These are phyloP conservation scores for Candida anglica DNA, from an alignment of 805 yeast genomes.

Conservation along the genomic window DNA sequence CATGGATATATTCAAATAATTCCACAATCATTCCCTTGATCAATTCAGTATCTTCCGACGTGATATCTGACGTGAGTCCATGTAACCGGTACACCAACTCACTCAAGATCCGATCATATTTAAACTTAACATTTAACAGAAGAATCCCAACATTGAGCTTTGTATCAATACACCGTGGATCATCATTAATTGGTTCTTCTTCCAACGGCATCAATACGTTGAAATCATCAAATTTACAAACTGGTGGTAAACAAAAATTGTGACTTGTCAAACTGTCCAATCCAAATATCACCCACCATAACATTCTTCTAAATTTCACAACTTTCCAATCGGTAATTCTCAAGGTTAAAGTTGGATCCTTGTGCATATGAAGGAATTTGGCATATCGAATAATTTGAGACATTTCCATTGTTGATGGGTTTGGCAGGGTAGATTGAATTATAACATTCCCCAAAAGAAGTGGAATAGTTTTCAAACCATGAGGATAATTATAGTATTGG, in stretches of 20 bases:
- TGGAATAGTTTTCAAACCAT: constrained; percentile 39
- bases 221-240: constrained; percentile 48
- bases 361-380: constrained; percentile 51
- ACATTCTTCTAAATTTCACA: constrained; percentile 49
- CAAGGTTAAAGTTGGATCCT: constrained; percentile 56
- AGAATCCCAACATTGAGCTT: constrained; percentile 43
- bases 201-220: constrained; percentile 56
- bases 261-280: constrained; percentile 55
- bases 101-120: constrained; percentile 48
- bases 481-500: constrained; percentile 48
- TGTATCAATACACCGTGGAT: constrained; percentile 24
- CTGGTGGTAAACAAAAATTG: constrained; percentile 52
- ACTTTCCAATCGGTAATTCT: constrained; percentile 44
- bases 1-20: constrained; percentile 46
- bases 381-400: constrained; percentile 54
- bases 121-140: constrained; percentile 50
- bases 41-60: constrained; percentile 38
- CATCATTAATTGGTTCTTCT: constrained; percentile 31
- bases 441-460: constrained; percentile 46
- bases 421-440: constrained; percentile 51
- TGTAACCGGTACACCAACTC: constrained; percentile 49
- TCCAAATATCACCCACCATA: constrained; percentile 69
- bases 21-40: constrained; percentile 48
- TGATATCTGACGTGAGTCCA: constrained; percentile 39
- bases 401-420: constrained; percentile 53